Conservation (phyloP, 345 rosid genomes). For the Salix caprea region DNA sequence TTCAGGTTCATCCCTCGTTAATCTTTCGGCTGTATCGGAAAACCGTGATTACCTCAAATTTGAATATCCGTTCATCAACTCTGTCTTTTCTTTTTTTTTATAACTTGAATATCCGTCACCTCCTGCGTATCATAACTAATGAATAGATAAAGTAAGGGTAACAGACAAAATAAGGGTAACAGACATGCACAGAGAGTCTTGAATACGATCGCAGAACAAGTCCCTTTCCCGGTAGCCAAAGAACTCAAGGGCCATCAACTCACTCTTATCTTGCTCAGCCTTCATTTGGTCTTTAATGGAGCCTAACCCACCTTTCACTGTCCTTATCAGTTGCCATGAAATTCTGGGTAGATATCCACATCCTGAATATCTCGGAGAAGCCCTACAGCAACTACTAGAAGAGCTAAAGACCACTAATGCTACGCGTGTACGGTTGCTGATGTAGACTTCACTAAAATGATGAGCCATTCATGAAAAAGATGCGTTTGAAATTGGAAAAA, state of each 20-base stretch:
- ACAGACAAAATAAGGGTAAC: no score
- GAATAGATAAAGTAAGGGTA: no score
- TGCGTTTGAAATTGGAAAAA: background rate
- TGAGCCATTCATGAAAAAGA: background rate
- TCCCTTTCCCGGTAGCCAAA: no score
- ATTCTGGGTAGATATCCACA: background rate
- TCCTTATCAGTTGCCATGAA: background rate
- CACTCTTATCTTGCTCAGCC: background rate
- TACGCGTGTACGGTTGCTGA: slow-evolving; percentile 1
- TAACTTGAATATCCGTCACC: no score
- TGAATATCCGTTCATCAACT: background rate
- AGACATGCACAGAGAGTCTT: no score
- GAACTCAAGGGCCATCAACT: no score
- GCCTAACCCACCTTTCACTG: background rate
- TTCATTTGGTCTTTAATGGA: background rate
- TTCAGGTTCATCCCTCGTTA: background rate
- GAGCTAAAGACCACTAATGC: background rate
- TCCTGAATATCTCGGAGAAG: background rate
- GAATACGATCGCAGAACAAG: no score
- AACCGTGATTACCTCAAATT: background rate
- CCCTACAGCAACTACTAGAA: background rate
- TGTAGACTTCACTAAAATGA: slow-evolving; percentile 3
- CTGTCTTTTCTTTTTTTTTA: background rate
- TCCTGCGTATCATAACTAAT: no score
- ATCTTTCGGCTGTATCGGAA: background rate